Evolutionary conservation across 805 yeast species (phyloP), one percentile per base, ranked within the genome.

Genomic region (Martiniozyma abietophila): DNA sequence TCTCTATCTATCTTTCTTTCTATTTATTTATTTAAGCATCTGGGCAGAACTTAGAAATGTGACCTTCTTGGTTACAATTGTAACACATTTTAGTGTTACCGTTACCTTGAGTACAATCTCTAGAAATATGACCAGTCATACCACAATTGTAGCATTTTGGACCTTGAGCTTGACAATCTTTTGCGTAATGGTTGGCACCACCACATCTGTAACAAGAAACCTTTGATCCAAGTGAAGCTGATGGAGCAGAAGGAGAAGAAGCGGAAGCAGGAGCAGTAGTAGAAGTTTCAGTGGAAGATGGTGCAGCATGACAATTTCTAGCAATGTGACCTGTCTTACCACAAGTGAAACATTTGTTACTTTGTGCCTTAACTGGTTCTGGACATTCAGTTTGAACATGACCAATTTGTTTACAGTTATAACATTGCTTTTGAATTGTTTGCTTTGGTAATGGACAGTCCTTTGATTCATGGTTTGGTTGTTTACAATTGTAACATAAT

Each of bases 71-170:
- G 51, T 80, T 80, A 63, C 86, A 79, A 59, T 66, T 71, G 73
- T 77, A 79, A 63, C 86, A 79, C 41, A 77, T 67, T 59, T 74
- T 76, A 45, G 68, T 58, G 41, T 59, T 43, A 44, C 55, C 60
- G 44, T 58, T 58, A 32, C 76, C 53, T 39, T 71, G 61, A 41
- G 69, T 60, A 64, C 96, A 85, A 46, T 81, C 94, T 61, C 76
- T 82, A 43, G 92, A 76, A 50, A 84, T 76, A 67, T 88, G 96
- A 38, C 96, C 96, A 43, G 73, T 66, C 61, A 78, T 76, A 49
- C 95, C 95, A 64, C 96, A 86, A 43, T 88, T 81, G 71, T 84
- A 88, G 64, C 96, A 86, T 64, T 83, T 83, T 37, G 61, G 63
- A 46, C 69, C 71, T 38, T 75, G 71, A 16, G 58, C 54, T 58